Evolutionary conservation across 805 yeast genomes (phyloP).

Genomic region (Grigorovia jiainica): DNA sequence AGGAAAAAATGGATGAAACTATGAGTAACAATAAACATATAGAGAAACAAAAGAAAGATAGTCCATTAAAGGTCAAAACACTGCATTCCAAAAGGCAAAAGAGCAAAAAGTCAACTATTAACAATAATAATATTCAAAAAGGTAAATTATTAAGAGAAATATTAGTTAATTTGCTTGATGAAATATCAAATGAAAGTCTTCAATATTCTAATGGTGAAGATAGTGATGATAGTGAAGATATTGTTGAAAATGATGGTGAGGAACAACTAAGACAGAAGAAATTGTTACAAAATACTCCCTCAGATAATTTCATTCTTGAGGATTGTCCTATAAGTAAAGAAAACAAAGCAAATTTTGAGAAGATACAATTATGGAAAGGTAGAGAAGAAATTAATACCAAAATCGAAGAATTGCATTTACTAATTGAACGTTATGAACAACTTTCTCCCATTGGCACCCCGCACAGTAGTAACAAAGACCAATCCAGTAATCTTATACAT

Average conservation of each 20-base stretch:
- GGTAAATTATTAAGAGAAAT: conserved; percentile 2
- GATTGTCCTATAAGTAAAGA: neutral
- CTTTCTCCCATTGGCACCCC: conserved; percentile 5
- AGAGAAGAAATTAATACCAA: conserved; percentile 6
- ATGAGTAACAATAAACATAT: neutral
- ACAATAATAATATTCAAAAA: neutral
- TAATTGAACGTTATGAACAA: conserved; percentile 5
- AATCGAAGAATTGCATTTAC: conserved; percentile 6
- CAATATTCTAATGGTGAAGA: neutral
- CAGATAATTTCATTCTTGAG: no score
- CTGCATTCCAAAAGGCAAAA: no score
- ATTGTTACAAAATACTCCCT: no score
- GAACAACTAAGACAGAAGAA: neutral
- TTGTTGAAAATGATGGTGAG: neutral
- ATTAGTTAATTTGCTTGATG: conserved; percentile 4
- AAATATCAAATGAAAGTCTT: neutral
- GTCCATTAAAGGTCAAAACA: neutral
- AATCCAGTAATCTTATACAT: no score
- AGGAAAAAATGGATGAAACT: no score
- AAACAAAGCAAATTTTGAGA: conserved; percentile 1
- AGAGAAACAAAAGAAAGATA: neutral
- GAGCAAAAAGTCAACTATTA: no score
- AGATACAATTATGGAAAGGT: conserved; percentile 2
- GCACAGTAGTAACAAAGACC: neutral
- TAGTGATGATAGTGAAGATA: neutral